These are phyloP conservation scores for Aspergillaceae sp. DNA, from an alignment of 2,329 filamentous ascomycete species.

Conservation along the genomic window DNA sequence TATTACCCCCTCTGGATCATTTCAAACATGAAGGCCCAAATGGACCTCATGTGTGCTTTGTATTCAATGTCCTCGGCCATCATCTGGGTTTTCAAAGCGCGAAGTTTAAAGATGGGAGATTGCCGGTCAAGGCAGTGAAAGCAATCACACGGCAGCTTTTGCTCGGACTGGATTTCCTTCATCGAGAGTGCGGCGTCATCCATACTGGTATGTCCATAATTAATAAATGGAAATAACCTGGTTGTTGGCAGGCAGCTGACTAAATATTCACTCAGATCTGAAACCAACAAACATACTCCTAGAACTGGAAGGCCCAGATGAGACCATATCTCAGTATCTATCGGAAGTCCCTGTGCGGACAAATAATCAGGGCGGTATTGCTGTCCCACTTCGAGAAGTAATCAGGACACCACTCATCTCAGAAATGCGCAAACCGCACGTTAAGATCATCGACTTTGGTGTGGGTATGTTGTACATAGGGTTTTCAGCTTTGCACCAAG, in stretches of 20 bases:
- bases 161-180: constrained; percentile 18
- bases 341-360: constrained; percentile 10
- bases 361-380: neutral
- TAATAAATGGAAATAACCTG: too few species aligned
- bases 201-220: constrained; percentile 15
- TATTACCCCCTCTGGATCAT: constrained; percentile 14
- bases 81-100: constrained; percentile 15
- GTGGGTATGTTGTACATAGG: constrained; percentile 8
- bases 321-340: constrained; percentile 12
- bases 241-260: too few species aligned
- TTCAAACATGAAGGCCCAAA: constrained; percentile 21
- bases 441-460: constrained; percentile 17
- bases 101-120: constrained; percentile 14
- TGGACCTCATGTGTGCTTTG: constrained; percentile 21
- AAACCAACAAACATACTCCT: constrained; percentile 19
- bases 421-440: constrained; percentile 7
- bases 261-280: constrained; percentile 8
- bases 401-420: constrained; percentile 15
- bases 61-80: constrained; percentile 19
- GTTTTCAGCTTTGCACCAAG: neutral
- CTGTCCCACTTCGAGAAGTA: constrained; percentile 14
- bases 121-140: constrained; percentile 15
- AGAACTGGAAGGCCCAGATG: constrained; percentile 10
- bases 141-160: constrained; percentile 17
- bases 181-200: constrained; percentile 17